Evolutionary conservation across 306 rosid species (phyloP), one percentile per base, ranked within the genome.

Genomic region (Lotus japonicus): DNA sequence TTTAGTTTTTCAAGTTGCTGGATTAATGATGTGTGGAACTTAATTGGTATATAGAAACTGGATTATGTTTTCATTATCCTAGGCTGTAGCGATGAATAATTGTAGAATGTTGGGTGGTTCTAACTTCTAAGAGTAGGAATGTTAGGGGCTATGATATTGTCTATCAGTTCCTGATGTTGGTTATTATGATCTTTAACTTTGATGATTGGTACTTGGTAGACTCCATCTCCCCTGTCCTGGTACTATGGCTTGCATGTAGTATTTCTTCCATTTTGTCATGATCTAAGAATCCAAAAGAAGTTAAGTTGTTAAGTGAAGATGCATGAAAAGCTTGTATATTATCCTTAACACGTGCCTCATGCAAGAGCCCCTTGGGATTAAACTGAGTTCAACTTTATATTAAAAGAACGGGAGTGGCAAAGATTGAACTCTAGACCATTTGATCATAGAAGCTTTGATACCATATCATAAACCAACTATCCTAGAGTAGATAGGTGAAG

Each of bases 201-300:
- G n/a, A 46, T 58, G 23, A 45, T 73, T 61, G 36, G 44, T n/a
- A n/a, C n/a, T n/a, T n/a, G n/a, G n/a, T 36, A 46, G 61, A 73
- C n/a, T 68, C 16, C 17, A 39, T 49, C 55, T 16, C 44, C 10
- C 52, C n/a, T n/a, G n/a, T 55, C 41, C 5, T 12, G 28, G 19
- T 62, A 64, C 23, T 58, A 31, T 28, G 36, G 33, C 51, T 51
- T 61, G 70, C 64, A 45, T 53, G 74, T 65, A 42, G 38, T 43
- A 49, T 51, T 58, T 71, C 51, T 48, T 18, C 54, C n/a, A 18
- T 70, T 17, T 60, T 23, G 42, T 14, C 56, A 64, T 64, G 42
- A 60, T 43, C 56, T 56, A 26, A 60, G 10, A 13, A 13, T 23
- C 45, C 10, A 31, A 31, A 31, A 31, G 36, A 31, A 31, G 36